Conservation (phyloP, 1,139 yeast genomes). For the Maudiozyma humilis region DNA sequence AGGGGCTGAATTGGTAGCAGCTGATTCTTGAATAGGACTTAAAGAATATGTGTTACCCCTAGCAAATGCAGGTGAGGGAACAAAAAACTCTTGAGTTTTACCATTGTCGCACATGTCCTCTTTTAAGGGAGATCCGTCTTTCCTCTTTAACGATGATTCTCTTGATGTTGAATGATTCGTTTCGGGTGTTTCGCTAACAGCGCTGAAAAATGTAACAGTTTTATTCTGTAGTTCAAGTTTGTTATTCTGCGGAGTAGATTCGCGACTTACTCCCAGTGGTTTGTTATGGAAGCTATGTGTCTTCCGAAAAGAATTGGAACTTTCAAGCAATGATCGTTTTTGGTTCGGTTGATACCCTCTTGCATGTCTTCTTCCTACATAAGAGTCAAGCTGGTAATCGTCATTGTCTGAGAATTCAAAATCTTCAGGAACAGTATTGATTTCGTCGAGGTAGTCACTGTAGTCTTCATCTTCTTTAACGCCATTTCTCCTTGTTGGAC, state of each 20-base stretch:
- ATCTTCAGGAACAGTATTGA: constrained; percentile 53
- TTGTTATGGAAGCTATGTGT: constrained; percentile 32
- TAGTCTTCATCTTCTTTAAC: constrained; percentile 17
- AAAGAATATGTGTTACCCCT: constrained; percentile 18
- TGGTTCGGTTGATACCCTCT: neutral
- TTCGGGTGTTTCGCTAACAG: constrained; percentile 10
- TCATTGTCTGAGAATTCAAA: constrained; percentile 42
- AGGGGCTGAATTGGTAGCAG: constrained; percentile 20
- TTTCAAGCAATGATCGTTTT: neutral
- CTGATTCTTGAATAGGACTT: constrained; percentile 31
- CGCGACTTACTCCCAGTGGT: constrained; percentile 28
- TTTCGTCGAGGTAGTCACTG: constrained; percentile 40
- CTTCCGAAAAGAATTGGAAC: constrained; percentile 19
- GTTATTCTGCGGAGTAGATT: constrained; percentile 33
- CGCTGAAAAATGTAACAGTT: constrained; percentile 49
- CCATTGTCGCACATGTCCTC: neutral
- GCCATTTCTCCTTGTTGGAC: neutral
- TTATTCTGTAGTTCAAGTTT: constrained; percentile 44
- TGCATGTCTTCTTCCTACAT: neutral
- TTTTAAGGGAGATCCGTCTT: neutral
- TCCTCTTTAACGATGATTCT: neutral
- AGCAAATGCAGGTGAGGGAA: constrained; percentile 22
- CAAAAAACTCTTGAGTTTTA: constrained; percentile 17
- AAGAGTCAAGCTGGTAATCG: constrained; percentile 12
- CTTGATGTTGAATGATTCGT: neutral